phyloP scores from a whole-genome alignment of 1,139 yeast genomes.

The Sugiyamaella castrensis region DNA sequence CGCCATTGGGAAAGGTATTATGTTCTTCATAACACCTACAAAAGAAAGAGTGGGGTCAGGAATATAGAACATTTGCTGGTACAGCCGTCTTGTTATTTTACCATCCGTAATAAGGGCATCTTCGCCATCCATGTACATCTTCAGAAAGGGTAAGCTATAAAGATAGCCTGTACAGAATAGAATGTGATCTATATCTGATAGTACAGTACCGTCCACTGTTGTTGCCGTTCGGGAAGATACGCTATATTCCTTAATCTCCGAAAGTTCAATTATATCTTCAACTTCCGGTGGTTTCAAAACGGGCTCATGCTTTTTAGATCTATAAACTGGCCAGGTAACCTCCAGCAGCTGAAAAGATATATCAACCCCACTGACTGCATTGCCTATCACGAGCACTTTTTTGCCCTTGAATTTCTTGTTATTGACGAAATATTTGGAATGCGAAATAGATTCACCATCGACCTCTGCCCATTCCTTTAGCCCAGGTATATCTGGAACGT shows the following conservation, averaged over 20 bases:
- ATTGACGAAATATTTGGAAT: constrained; percentile 57
- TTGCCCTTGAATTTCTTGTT: constrained; percentile 41
- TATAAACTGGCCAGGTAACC: constrained; percentile 43
- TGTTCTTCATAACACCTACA: constrained; percentile 50
- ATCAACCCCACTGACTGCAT: constrained; percentile 62
- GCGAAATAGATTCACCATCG: constrained; percentile 51
- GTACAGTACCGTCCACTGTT: constrained; percentile 21
- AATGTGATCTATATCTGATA: constrained; percentile 45
- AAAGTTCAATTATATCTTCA: constrained; percentile 11
- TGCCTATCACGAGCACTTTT: constrained; percentile 56
- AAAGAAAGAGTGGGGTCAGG: constrained; percentile 57
- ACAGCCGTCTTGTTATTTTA: constrained; percentile 47
- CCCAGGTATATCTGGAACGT: constrained; percentile 53
- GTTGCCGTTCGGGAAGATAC: constrained; percentile 10
- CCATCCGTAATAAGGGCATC: constrained; percentile 45
- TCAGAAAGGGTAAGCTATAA: constrained; percentile 47
- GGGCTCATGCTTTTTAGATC: constrained; percentile 48
- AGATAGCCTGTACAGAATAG: constrained; percentile 66
- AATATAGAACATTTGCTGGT: constrained; percentile 51
- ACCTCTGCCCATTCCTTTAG: constrained; percentile 47
- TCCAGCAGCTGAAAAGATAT: constrained; percentile 51
- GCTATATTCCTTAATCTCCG: constrained; percentile 14
- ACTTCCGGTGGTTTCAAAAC: constrained; percentile 15
- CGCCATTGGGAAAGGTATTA: constrained; percentile 57
- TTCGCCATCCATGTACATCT: constrained; percentile 16